Percentiles rank a stretch among this genome's conserved stretches.
Evolutionary conservation across 768 basidiomycete genomes (phyloP).

Genomic region (Hemileccinum impolitum): DNA sequence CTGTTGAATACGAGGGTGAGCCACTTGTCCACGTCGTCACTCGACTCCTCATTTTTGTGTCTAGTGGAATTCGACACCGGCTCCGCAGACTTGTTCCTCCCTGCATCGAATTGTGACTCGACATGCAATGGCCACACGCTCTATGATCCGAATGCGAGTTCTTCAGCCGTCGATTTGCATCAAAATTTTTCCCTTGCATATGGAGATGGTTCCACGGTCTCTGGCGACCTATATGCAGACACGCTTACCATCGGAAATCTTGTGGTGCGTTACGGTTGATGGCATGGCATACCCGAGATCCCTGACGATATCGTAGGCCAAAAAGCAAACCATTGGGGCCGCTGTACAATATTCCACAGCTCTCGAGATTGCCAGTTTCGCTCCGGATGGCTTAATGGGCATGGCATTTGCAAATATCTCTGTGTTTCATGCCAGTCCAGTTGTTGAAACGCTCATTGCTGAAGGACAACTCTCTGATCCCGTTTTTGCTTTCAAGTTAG

Average conservation of each 20-base stretch:
- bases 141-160: slow-evolving; percentile 35
- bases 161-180: slow-evolving; percentile 25
- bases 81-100: slow-evolving; percentile 34
- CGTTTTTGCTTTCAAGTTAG: slow-evolving; percentile 39
- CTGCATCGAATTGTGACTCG: slow-evolving; percentile 23
- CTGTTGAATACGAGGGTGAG: slow-evolving; percentile 19
- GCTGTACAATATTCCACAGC: slow-evolving; percentile 16
- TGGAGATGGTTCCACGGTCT: slow-evolving; percentile 41
- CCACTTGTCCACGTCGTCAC: background rate
- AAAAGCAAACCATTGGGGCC: slow-evolving; percentile 21
- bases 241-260: slow-evolving; percentile 36
- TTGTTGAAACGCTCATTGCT: slow-evolving; percentile 42
- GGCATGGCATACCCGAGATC: background rate
- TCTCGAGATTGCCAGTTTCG: slow-evolving; percentile 12
- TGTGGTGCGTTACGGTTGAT: slow-evolving; percentile 9
- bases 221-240: slow-evolving; percentile 39
- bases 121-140: slow-evolving; percentile 33
- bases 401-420: slow-evolving; percentile 43
- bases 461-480: slow-evolving; percentile 33
- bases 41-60: background rate
- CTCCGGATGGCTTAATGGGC: slow-evolving; percentile 36
- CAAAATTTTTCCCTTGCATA: slow-evolving; percentile 36
- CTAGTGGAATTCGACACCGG: slow-evolving; percentile 36
- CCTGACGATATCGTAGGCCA: slow-evolving; percentile 21
- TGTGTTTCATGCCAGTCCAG: slow-evolving; percentile 30